Conservation (phyloP, 2,329 filamentous ascomycete genomes). For the Chaetomiaceae sp. region DNA sequence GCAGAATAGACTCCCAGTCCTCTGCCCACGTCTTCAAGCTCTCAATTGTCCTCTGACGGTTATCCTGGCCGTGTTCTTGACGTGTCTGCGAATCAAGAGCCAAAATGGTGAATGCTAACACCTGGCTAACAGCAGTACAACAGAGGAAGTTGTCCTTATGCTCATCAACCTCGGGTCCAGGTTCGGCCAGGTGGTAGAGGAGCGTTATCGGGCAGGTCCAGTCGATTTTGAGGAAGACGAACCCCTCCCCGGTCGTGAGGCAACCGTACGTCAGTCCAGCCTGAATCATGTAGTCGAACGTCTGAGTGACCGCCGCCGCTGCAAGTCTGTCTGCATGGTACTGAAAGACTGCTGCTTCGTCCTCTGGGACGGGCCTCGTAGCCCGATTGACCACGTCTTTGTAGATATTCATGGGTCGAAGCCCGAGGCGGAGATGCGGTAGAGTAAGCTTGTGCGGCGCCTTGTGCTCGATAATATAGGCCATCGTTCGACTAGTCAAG, state of each 20-base stretch:
- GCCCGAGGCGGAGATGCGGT: slow-evolving; percentile 38
- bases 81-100: slow-evolving; percentile 22
- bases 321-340: slow-evolving; percentile 37
- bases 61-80: not conserved
- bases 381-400: slow-evolving; percentile 30
- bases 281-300: slow-evolving; percentile 48
- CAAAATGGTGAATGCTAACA: slow-evolving; percentile 31
- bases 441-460: slow-evolving; percentile 43
- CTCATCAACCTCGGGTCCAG: slow-evolving; percentile 25
- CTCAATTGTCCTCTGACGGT: not conserved
- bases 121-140: slow-evolving; percentile 30
- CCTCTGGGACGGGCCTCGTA: slow-evolving; percentile 26
- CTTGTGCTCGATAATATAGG: slow-evolving; percentile 43
- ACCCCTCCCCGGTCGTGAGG: slow-evolving; percentile 40
- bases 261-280: slow-evolving; percentile 41
- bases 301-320: slow-evolving; percentile 42
- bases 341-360: slow-evolving; percentile 32
- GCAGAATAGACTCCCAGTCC: slow-evolving; percentile 7
- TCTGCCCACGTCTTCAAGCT: not conserved
- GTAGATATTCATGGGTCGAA: slow-evolving; percentile 40
- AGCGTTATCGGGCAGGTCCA: slow-evolving; percentile 25
- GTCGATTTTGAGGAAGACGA: slow-evolving; percentile 39
- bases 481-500: slow-evolving; percentile 22
- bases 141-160: slow-evolving; percentile 22
- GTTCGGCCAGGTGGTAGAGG: slow-evolving; percentile 33